A percentile compares a stretch with the other conserved stretches of the same genome.
Conservation (phyloP, 345 rosid genomes). For the Litchi chinensis region DNA sequence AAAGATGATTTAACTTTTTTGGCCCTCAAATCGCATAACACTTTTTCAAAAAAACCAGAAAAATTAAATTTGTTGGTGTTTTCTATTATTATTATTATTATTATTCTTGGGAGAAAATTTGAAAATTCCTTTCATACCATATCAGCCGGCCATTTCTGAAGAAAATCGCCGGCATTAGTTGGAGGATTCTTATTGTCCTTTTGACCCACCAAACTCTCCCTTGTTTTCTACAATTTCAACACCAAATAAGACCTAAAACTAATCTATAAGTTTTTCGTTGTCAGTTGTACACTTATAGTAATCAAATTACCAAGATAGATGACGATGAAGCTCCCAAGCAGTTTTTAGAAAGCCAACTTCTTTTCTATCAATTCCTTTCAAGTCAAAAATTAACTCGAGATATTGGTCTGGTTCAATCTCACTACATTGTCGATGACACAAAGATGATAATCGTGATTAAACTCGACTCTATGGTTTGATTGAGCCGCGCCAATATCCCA, state of each 20-base stretch:
- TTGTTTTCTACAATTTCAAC: neutral
- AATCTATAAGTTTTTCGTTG: neutral
- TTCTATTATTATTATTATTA: too few species aligned
- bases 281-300: neutral
- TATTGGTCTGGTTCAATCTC: slow-evolving; percentile 1
- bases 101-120: too few species aligned
- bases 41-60: too few species aligned
- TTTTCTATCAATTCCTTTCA: neutral
- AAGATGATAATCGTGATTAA: neutral
- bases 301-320: neutral
- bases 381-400: neutral
- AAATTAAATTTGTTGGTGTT: too few species aligned
- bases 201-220: neutral
- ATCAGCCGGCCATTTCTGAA: too few species aligned
- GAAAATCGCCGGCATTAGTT: neutral
- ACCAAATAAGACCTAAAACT: neutral
- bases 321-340: too few species aligned
- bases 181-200: neutral
- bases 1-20: too few species aligned
- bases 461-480: slow-evolving; percentile 5
- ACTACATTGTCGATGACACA: neutral
- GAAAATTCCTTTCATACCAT: too few species aligned
- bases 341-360: neutral
- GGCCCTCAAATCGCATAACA: too few species aligned
- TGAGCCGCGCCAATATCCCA: slow-evolving; percentile 20